Conservation (phyloP, 345 rosid genomes). For the Brassica cretica region DNA sequence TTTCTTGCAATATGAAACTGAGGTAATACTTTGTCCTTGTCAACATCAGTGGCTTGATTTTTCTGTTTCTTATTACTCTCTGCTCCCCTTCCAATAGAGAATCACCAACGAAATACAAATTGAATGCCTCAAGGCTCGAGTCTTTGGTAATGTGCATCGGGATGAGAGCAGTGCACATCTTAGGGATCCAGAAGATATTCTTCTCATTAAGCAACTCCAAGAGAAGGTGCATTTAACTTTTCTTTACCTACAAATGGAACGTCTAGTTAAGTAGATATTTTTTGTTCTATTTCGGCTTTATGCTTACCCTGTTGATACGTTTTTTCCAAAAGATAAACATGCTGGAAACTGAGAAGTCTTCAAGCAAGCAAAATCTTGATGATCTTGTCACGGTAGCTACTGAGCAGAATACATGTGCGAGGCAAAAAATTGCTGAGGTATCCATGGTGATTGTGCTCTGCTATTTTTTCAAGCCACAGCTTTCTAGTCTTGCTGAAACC, state of each 20-base stretch:
- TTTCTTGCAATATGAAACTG: conserved; percentile 59
- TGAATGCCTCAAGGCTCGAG: conserved; percentile 55
- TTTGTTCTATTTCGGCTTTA: conserved; percentile 26
- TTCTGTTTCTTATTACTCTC: conserved; percentile 19
- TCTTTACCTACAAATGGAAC: neutral
- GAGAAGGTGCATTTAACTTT: conserved; percentile 64
- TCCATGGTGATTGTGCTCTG: conserved; percentile 20
- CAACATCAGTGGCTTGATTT: conserved; percentile 4
- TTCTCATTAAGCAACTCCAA: conserved; percentile 80
- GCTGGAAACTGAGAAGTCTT: conserved; percentile 66
- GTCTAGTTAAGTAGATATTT: conserved; percentile 13
- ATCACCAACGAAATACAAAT: conserved; percentile 60
- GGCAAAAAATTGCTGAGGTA: conserved; percentile 77
- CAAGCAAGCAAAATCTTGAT: conserved; percentile 69
- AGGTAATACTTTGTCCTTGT: conserved; percentile 48
- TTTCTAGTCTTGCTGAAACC: conserved; percentile 20
- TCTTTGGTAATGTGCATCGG: conserved; percentile 18
- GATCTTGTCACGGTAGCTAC: conserved; percentile 53
- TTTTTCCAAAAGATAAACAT: conserved; percentile 52
- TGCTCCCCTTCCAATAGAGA: conserved; percentile 45
- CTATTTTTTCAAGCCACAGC: conserved; percentile 11
- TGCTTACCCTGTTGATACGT: conserved; percentile 13
- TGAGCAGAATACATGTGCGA: conserved; percentile 56
- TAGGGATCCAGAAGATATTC: conserved; percentile 65
- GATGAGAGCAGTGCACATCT: no score